phyloP scores from a whole-genome alignment of 2,329 filamentous ascomycete genomes.

The Pseudocercospora pini-densiflorae region DNA sequence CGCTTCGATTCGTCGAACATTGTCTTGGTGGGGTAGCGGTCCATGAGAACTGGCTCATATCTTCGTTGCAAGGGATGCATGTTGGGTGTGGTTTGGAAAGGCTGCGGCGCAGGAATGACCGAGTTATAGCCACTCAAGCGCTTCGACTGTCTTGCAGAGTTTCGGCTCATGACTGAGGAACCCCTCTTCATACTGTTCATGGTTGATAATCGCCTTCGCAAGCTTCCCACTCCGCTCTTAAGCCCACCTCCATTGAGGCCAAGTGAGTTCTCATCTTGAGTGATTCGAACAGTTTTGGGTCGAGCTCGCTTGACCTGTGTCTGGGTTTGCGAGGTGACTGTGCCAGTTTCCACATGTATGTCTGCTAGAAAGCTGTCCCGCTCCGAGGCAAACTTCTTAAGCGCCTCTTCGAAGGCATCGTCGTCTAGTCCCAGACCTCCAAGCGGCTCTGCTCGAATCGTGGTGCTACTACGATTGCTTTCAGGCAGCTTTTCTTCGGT shows the following conservation, averaged over 20 bases:
- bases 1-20: slow-evolving; percentile 79
- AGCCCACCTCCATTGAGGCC: slow-evolving; percentile 46
- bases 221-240: slow-evolving; percentile 74
- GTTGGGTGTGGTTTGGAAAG: slow-evolving; percentile 82
- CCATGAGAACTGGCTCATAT: slow-evolving; percentile 94
- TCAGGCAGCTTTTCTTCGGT: slow-evolving; percentile 53
- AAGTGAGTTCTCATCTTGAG: slow-evolving; percentile 64
- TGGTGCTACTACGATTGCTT: slow-evolving; percentile 69
- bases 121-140: slow-evolving; percentile 97
- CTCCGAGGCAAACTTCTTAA: slow-evolving; percentile 95
- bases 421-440: slow-evolving; percentile 42
- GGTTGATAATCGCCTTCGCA: slow-evolving; percentile 91
- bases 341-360: slow-evolving; percentile 83
- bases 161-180: slow-evolving; percentile 70
- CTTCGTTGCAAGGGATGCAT: slow-evolving; percentile 95
- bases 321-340: slow-evolving; percentile 57
- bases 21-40: slow-evolving; percentile 86
- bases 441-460: slow-evolving; percentile 57
- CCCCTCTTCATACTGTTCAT: slow-evolving; percentile 95
- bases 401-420: slow-evolving; percentile 91
- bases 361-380: slow-evolving; percentile 93
- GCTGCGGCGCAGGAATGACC: slow-evolving; percentile 91
- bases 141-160: slow-evolving; percentile 78
- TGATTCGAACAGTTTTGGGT: slow-evolving; percentile 80
- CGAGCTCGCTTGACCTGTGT: slow-evolving; percentile 62